Conservation (phyloP, 2,329 filamentous ascomycete species). For the Aureobasidium sp. region DNA sequence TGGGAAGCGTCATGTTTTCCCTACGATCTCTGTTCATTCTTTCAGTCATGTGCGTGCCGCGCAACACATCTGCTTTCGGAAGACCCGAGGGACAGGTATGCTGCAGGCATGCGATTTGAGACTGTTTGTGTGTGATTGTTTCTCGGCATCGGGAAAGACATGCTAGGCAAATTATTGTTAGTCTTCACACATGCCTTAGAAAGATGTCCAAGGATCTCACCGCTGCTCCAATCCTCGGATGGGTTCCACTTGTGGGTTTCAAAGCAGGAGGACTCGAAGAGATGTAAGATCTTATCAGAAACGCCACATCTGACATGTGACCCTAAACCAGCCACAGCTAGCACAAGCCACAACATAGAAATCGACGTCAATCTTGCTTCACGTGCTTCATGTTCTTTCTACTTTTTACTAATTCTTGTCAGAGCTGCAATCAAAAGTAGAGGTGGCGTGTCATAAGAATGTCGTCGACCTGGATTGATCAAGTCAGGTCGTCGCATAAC, state of each 20-base stretch:
- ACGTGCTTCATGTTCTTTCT: not conserved
- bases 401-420: not conserved
- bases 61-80: not conserved
- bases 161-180: not conserved
- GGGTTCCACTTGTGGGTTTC: not conserved
- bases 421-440: not conserved
- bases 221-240: not conserved
- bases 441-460: slow-evolving; percentile 22
- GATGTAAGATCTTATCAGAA: not conserved
- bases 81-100: not conserved
- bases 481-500: slow-evolving; percentile 39
- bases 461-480: slow-evolving; percentile 43
- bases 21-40: slow-evolving; percentile 21
- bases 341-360: slow-evolving; percentile 11
- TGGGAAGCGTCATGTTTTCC: not conserved
- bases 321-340: slow-evolving; percentile 1
- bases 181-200: not conserved
- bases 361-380: slow-evolving; percentile 10
- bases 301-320: not conserved
- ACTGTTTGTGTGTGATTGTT: slow-evolving; percentile 10
- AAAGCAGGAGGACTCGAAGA: not conserved
- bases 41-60: slow-evolving; percentile 15
- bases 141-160: slow-evolving; percentile 16
- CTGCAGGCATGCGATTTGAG: slow-evolving; percentile 2
- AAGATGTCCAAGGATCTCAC: not conserved